Evolutionary conservation across 352 stramenopile species (phyloP).

Genomic region (Pythium rhizo-oryzae): DNA sequence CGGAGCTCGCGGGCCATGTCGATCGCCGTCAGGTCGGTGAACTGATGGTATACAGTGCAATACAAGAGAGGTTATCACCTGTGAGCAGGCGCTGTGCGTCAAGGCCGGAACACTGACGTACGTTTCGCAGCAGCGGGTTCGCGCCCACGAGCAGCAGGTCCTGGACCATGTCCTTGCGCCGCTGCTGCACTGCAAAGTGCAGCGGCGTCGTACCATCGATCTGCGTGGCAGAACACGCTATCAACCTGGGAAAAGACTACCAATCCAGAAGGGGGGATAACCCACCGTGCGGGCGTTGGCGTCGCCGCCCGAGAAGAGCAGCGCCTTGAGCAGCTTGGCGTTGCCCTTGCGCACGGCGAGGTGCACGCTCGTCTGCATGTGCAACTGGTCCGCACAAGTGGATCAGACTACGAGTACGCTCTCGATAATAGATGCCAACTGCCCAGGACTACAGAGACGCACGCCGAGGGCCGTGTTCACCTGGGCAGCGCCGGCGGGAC

Average conservation of each 20-base stretch:
- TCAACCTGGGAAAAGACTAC: too few relatives aligned
- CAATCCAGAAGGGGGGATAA: too few relatives aligned
- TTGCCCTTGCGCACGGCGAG: conserved; percentile 54
- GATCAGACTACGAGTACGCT: too few relatives aligned
- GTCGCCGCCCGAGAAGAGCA: conserved; percentile 50
- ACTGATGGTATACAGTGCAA: conserved; percentile 25
- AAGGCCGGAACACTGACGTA: conserved; percentile 18
- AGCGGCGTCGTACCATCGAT: conserved; percentile 66
- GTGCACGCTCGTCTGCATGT: conserved; percentile 65
- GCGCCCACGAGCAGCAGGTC: conserved; percentile 59
- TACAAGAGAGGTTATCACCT: not conserved
- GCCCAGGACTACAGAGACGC: not conserved
- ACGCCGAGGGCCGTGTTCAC: conserved; percentile 62
- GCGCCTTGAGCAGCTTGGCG: conserved; percentile 56
- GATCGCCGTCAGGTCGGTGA: conserved; percentile 54
- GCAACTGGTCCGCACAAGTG: conserved; percentile 35
- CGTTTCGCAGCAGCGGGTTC: conserved; percentile 61
- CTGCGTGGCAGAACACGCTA: too few relatives aligned
- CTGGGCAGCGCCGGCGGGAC: conserved; percentile 31
- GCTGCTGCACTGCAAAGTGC: conserved; percentile 52
- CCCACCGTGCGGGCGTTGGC: conserved; percentile 50
- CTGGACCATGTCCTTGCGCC: conserved; percentile 57
- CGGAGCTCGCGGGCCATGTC: conserved; percentile 34
- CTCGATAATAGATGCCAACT: not conserved
- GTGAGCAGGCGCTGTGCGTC: not conserved